phyloP scores from a whole-genome alignment of 768 basidiomycete species.

The Gyrodon lividus region DNA sequence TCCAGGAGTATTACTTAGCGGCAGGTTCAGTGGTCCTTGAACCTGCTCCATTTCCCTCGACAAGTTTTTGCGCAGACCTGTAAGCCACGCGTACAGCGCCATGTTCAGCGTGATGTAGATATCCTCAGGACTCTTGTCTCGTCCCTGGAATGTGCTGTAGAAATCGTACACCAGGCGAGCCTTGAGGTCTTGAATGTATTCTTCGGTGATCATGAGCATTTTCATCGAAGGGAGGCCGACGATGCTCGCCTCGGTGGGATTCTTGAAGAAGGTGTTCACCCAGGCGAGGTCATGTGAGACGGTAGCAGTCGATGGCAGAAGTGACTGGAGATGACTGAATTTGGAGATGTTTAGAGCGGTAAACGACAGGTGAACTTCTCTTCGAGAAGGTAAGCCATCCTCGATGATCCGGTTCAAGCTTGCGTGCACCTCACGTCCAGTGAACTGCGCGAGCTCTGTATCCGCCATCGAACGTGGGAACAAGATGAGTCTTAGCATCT shows the following conservation, averaged over 20 bases:
- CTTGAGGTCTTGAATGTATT: constrained; percentile 40
- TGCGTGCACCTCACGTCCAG: constrained; percentile 66
- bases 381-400: constrained; percentile 47
- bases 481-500: constrained; percentile 63
- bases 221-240: constrained; percentile 81
- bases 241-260: constrained; percentile 68
- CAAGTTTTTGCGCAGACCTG: constrained; percentile 71
- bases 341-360: constrained; percentile 75
- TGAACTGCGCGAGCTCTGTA: constrained; percentile 72
- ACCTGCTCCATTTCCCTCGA: constrained; percentile 77
- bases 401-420: constrained; percentile 63
- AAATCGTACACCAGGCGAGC: constrained; percentile 65
- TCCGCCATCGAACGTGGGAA: constrained; percentile 83
- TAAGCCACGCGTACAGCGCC: constrained; percentile 79
- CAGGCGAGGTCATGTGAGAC: constrained; percentile 50
- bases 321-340: constrained; percentile 59
- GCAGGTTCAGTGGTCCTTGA: constrained; percentile 54
- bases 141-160: constrained; percentile 62
- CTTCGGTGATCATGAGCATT: constrained; percentile 77
- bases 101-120: constrained; percentile 87
- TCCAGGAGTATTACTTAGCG: constrained; percentile 32
- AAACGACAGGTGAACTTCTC: constrained; percentile 72
- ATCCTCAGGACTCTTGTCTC: constrained; percentile 59
- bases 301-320: constrained; percentile 39
- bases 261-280: constrained; percentile 59